phyloP scores from a whole-genome alignment of 2,329 filamentous ascomycete genomes.

The Sporothrix sp. region DNA sequence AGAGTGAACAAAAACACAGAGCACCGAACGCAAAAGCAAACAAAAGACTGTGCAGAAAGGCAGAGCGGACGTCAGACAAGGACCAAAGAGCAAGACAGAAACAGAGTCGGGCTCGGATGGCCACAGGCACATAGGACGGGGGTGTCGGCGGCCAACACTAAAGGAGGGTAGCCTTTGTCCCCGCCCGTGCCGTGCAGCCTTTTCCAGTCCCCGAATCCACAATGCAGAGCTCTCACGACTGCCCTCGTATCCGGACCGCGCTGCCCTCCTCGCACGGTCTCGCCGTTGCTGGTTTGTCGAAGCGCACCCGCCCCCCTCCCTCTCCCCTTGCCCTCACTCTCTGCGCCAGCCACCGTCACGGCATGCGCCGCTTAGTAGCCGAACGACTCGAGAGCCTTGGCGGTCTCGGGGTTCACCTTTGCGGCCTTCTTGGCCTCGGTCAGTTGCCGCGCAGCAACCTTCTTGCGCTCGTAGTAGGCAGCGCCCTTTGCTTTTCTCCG shows the following conservation, averaged over 20 bases:
- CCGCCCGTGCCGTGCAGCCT: too few species aligned
- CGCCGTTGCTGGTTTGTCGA: background rate
- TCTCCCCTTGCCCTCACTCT: background rate
- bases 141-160: too few species aligned
- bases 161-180: background rate
- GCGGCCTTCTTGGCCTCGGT: constrained; percentile 88
- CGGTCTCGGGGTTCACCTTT: constrained; percentile 75
- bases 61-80: background rate
- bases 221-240: background rate
- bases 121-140: too few species aligned
- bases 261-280: background rate
- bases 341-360: background rate
- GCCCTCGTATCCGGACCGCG: background rate
- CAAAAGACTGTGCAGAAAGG: background rate
- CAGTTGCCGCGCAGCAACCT: constrained; percentile 83
- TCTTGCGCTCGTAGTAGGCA: constrained; percentile 99
- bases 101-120: background rate
- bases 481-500: constrained; percentile 98
- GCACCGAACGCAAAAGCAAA: constrained; percentile 8
- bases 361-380: constrained; percentile 61
- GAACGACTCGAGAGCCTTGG: constrained; percentile 76
- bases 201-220: background rate
- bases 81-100: background rate
- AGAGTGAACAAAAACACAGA: constrained; percentile 15
- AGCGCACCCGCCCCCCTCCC: background rate